Evolutionary conservation across 2,329 filamentous ascomycete species (phyloP), one percentile per base, ranked within the genome.

Genomic region (Bipolaris gigantea): DNA sequence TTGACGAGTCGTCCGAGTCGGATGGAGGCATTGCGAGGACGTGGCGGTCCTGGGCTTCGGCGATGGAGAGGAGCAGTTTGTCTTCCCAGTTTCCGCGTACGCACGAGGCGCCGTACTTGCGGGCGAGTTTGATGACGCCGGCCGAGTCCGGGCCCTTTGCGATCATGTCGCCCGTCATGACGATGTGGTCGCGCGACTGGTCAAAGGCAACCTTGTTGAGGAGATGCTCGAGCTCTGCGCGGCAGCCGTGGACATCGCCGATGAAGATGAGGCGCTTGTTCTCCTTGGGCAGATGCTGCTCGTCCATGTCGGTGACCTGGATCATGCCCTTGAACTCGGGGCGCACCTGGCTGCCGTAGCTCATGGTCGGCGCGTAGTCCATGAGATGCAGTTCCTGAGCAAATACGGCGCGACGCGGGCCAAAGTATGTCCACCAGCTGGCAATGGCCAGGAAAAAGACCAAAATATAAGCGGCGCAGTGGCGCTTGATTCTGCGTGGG

Each of bases 61-160:
- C 77, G 56, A 86, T 83, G 1, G 86, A 82, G 8, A 88, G 81
- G n/a, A 97, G 81, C 18, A 97, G 81, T 19, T 86, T 83, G 72
- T 97, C 92, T 72, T 99, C 94, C 76, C 96, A 90, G 75, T 97
- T 97, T 16, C 94, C 94, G 46, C 93, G 87, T 8, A 97, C 91
- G 58, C 86, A 90, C 27, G 87, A 90, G 19, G 93, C 92, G 46
- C 84, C 83, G 34, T 93, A 76, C 13, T 83, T 76, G 71, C 91
- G 89, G 34, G 90, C 87, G 38, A 92, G 80, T 53, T 88, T 84
- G 43, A 97, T 81, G 0, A 96, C 90, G 34, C 87, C 90, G 0
- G 81, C 67, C 30, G 89, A 93, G 74, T 96, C 87, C 10, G 92
- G 91, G 0, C 93, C 69, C 65, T 96, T 96, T 69, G 87, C 87